Conservation (phyloP, 805 yeast species). For the Ascoidea asiatica region DNA sequence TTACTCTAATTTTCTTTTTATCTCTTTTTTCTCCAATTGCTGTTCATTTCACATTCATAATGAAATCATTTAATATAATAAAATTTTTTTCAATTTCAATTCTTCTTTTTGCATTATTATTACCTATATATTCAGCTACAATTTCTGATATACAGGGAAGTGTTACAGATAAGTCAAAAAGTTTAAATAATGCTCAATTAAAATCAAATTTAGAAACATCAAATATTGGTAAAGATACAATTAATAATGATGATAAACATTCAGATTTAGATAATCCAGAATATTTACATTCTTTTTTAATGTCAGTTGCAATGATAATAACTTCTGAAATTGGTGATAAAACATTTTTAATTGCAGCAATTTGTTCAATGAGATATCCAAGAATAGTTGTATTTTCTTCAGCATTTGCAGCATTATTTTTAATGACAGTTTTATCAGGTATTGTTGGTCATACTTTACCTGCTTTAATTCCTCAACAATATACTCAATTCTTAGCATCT, state of each 20-base stretch:
- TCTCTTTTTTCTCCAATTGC: too few relatives aligned
- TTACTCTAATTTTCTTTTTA: too few relatives aligned
- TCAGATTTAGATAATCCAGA: slow-evolving; percentile 2
- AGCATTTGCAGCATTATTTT: slow-evolving; percentile 68
- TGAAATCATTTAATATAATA: too few relatives aligned
- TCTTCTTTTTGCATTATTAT: too few relatives aligned
- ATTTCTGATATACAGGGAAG: too few relatives aligned
- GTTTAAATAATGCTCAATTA: too few relatives aligned
- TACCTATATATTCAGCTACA: too few relatives aligned
- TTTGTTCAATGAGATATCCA: slow-evolving; percentile 94
- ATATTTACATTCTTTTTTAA: slow-evolving; percentile 43
- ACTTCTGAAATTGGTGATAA: slow-evolving; percentile 97
- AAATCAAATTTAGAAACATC: background rate
- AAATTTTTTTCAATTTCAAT: too few relatives aligned
- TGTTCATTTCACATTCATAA: too few relatives aligned
- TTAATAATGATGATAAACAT: background rate
- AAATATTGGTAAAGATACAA: background rate
- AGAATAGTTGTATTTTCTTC: slow-evolving; percentile 77
- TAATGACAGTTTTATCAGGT: slow-evolving; percentile 90
- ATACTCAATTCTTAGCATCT: slow-evolving; percentile 76
- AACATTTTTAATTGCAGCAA: slow-evolving; percentile 90
- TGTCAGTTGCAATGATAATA: slow-evolving; percentile 82
- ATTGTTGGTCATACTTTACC: slow-evolving; percentile 88
- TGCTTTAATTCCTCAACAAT: slow-evolving; percentile 59
- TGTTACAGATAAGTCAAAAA: too few relatives aligned